Conservation (phyloP, 139 green algal species). For the Diplosphaera chodatii region DNA sequence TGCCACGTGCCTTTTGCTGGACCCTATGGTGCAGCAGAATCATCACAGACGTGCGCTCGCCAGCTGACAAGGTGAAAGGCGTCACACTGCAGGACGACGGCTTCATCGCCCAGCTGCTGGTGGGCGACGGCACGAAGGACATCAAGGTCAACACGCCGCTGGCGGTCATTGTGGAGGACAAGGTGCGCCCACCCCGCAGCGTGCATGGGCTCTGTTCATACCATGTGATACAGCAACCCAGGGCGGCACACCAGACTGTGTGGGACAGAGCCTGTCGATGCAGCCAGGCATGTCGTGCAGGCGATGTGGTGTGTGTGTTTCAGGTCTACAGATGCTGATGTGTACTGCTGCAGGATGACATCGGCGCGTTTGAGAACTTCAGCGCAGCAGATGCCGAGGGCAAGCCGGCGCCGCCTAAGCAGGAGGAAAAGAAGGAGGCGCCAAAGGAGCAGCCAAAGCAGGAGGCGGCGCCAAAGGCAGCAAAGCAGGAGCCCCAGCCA, state of each 20-base stretch:
- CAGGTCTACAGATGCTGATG: too few species aligned
- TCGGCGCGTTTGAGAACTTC: constrained; percentile 64
- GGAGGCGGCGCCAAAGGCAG: constrained; percentile 8
- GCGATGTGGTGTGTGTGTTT: not conserved
- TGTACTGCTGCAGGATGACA: constrained; percentile 33
- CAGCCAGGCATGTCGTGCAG: too few species aligned
- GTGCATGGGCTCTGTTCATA: too few species aligned
- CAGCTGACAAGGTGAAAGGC: too few species aligned
- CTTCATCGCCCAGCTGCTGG: constrained; percentile 60
- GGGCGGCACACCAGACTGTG: too few species aligned
- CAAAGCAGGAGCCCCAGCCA: constrained; percentile 1
- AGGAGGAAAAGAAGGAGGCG: constrained; percentile 4
- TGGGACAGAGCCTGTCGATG: too few species aligned
- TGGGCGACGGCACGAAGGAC: constrained; percentile 40
- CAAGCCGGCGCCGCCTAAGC: constrained; percentile 6
- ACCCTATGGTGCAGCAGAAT: too few species aligned
- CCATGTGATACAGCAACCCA: too few species aligned
- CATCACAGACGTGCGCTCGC: too few species aligned
- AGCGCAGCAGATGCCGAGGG: constrained; percentile 41
- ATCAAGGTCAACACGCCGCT: constrained; percentile 62
- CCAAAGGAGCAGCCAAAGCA: constrained; percentile 1
- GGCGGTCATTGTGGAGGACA: constrained; percentile 69
- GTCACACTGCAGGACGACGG: constrained; percentile 48
- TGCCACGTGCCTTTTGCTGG: too few species aligned
- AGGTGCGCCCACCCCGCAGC: constrained; percentile 11